Evolutionary conservation across 495 filamentous ascomycete genomes (phyloP).

Genomic region (Evernia prunastri): DNA sequence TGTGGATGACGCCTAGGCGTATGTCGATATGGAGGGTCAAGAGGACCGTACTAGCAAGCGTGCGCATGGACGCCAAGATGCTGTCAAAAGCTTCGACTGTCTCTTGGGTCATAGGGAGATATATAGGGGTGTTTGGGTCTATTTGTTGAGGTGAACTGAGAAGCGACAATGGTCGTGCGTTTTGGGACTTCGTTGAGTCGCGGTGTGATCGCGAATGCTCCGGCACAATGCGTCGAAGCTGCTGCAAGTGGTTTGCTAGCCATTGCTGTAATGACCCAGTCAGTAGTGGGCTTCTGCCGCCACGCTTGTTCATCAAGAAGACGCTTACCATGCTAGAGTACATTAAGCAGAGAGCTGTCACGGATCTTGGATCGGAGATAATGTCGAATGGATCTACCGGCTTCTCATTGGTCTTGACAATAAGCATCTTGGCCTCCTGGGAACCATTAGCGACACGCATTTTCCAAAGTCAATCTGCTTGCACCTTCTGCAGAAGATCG

Average conservation of each 20-base stretch:
- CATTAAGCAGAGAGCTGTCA: constrained; percentile 75
- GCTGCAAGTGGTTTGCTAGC: constrained; percentile 71
- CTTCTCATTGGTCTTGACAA: constrained; percentile 55
- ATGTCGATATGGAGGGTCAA: constrained; percentile 83
- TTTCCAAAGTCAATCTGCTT: neutral
- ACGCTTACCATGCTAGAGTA: constrained; percentile 77
- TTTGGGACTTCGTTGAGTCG: constrained; percentile 36
- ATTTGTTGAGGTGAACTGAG: constrained; percentile 53
- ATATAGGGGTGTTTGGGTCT: constrained; percentile 56
- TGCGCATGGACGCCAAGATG: constrained; percentile 70
- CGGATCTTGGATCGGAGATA: constrained; percentile 80
- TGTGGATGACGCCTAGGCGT: constrained; percentile 71
- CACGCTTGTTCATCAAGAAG: neutral
- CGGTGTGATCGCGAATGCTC: constrained; percentile 34
- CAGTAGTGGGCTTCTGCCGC: constrained; percentile 17
- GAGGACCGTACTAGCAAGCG: constrained; percentile 68
- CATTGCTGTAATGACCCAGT: constrained; percentile 56
- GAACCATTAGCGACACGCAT: constrained; percentile 5
- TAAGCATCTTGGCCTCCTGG: constrained; percentile 61
- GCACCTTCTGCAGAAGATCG: constrained; percentile 40
- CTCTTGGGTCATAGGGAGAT: constrained; percentile 83
- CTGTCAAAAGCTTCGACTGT: constrained; percentile 84
- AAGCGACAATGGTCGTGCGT: constrained; percentile 72
- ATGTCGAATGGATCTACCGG: constrained; percentile 69
- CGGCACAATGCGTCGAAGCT: constrained; percentile 65